Evolutionary conservation across 768 basidiomycete genomes (phyloP), one percentile per base, ranked within the genome.

Genomic region (Pulveroboletus sp.): DNA sequence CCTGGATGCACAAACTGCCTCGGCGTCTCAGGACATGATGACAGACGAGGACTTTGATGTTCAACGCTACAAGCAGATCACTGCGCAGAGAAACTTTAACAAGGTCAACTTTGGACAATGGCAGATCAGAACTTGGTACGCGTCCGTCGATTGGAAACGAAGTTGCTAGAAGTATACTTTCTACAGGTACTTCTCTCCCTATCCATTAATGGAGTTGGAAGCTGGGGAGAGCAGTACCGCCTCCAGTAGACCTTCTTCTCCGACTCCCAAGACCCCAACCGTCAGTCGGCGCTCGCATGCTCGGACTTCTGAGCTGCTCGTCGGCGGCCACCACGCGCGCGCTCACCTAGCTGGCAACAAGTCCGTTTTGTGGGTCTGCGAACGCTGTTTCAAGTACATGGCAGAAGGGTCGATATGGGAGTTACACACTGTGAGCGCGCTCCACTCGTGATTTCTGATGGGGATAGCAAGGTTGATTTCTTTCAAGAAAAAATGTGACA

Each of bases 381-480:
- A 93, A 57, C 79, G 82, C 53, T 99, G 95, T 71, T 96, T 97
- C 83, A 98, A 96, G 71, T 99, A 99, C 64, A 91, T 93, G 85
- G 73, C 82, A 2, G 85, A 91, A 40, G 79, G 81, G 14, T 67
- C 71, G 2, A 72, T 75, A 18, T 94, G 87, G 82, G 86, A 82
- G 53, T 74, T 85, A 52, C 85, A 89, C 58, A 76, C 79, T 38
- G 78, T 86, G 59, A 60, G 79, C 68, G 8, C 30, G 27, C 36
- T 10, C 42, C 4, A 35, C 28, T 51, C 54, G 47, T 49, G 21
- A 11, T 46, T 43, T 38, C 47, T 46, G 45, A 54, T 39, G 15
- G 7, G 18, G 39, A 39, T 42, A 38, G 3, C 21, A n/a, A 37
- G 6, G 43, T 54, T 62, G 43, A 66, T 51, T 8, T 30, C 49